Percentiles rank a stretch among this genome's conserved stretches.
phyloP scores from a whole-genome alignment of 1,284 basidiomycete species.

The Ganoderma sinense region DNA sequence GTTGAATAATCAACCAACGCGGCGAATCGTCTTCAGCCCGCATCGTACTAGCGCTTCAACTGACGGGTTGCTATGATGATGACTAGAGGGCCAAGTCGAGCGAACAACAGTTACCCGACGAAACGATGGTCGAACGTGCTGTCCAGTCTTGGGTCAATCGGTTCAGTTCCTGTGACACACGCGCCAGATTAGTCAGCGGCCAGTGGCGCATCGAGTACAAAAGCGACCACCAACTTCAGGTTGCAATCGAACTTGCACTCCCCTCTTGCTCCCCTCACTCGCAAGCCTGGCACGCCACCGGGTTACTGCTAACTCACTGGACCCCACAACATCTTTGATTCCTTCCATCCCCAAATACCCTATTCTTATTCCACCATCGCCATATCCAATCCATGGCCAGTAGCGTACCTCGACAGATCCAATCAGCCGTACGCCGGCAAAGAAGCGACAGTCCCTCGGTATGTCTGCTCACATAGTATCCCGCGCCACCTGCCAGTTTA shows the following conservation, averaged over 20 bases:
- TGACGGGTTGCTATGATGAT: background rate
- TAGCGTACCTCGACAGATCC: background rate
- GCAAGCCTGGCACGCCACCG: background rate
- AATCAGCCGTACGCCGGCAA: background rate
- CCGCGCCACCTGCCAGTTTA: background rate
- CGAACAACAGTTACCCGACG: background rate
- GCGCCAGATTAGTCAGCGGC: conserved; percentile 4
- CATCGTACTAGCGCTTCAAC: background rate
- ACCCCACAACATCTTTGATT: background rate
- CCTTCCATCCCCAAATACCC: background rate
- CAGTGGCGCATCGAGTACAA: conserved; percentile 1
- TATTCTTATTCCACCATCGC: background rate
- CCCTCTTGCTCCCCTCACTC: no score
- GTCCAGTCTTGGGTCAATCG: background rate
- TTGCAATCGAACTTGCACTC: no score
- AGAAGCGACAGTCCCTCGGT: background rate
- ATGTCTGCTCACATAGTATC: background rate
- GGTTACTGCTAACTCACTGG: background rate
- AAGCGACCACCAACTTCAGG: background rate
- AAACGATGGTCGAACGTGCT: background rate
- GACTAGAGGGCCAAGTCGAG: background rate
- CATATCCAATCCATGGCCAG: background rate
- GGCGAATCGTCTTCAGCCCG: background rate
- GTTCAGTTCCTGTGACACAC: background rate
- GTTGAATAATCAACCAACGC: background rate